Evolutionary conservation across 305 asterid species (phyloP).

Genomic region (Coffea humblotiana): DNA sequence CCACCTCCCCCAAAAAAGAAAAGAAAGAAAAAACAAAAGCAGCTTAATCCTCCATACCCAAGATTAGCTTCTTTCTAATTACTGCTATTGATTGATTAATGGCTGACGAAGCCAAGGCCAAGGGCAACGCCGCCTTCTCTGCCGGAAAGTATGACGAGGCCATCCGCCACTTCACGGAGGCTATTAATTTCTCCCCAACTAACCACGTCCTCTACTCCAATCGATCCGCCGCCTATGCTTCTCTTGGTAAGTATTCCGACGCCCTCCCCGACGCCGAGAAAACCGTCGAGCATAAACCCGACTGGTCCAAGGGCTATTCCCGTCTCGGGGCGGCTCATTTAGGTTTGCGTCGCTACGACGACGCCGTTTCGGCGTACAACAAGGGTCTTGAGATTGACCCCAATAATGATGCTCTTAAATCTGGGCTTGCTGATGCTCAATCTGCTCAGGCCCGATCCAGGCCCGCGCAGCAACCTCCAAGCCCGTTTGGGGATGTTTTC

Average conservation of each 20-base stretch:
- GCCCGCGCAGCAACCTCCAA: constrained; percentile 32
- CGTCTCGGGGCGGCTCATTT: constrained; percentile 84
- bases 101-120: constrained; percentile 95
- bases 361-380: constrained; percentile 59
- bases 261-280: constrained; percentile 77
- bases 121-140: constrained; percentile 88
- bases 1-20: too few relatives aligned
- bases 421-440: constrained; percentile 75
- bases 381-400: constrained; percentile 84
- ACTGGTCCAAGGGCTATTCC: constrained; percentile 82
- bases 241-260: constrained; percentile 54
- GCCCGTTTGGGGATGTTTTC: constrained; percentile 72
- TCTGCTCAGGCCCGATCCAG: constrained; percentile 45
- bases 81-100: constrained; percentile 14
- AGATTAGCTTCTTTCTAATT: neutral
- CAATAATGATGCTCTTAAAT: constrained; percentile 64
- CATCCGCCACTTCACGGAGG: constrained; percentile 65
- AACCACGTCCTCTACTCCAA: constrained; percentile 89
- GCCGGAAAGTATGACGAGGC: constrained; percentile 66
- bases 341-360: constrained; percentile 55
- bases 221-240: constrained; percentile 87
- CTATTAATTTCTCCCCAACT: constrained; percentile 56
- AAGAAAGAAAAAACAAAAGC: too few relatives aligned
- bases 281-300: constrained; percentile 77
- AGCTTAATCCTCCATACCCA: too few relatives aligned